Conservation (phyloP, 2,329 filamentous ascomycete species). For the Aspergillus sp. region DNA sequence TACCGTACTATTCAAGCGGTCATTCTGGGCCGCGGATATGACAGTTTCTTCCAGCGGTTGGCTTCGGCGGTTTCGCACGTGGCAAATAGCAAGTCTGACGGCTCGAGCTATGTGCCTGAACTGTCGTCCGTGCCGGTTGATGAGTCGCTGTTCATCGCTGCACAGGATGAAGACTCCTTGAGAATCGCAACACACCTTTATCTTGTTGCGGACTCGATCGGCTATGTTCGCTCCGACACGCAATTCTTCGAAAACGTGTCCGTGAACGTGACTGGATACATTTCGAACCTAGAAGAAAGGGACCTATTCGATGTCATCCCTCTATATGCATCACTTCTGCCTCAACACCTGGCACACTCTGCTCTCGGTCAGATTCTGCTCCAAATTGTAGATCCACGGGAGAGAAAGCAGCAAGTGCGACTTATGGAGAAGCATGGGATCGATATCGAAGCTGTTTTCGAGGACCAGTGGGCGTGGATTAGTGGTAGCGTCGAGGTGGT, state of each 20-base stretch:
- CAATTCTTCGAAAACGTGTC: conserved; percentile 57
- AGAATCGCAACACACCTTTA: conserved; percentile 62
- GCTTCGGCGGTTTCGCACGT: conserved; percentile 36
- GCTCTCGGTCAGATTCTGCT: conserved; percentile 72
- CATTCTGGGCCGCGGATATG: conserved; percentile 37
- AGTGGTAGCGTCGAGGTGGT: conserved; percentile 28
- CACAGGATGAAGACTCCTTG: conserved; percentile 52
- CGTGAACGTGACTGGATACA: conserved; percentile 67
- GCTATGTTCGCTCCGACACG: conserved; percentile 42
- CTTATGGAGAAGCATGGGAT: conserved; percentile 71
- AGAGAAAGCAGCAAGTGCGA: conserved; percentile 62
- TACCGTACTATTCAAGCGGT: conserved; percentile 40
- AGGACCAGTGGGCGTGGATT: conserved; percentile 53
- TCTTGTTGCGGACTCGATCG: conserved; percentile 59
- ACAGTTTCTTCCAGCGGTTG: conserved; percentile 34
- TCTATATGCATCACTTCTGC: conserved; percentile 76
- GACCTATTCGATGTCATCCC: conserved; percentile 74
- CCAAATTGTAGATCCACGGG: conserved; percentile 58
- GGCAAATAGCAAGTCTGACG: conserved; percentile 18
- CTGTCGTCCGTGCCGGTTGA: conserved; percentile 46
- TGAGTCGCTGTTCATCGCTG: conserved; percentile 39
- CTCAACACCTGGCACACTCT: conserved; percentile 56
- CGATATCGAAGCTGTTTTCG: conserved; percentile 66
- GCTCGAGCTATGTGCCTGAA: conserved; percentile 28
- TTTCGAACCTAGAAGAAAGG: conserved; percentile 66